Evolutionary conservation across 1,284 basidiomycete species (phyloP), one percentile per base, ranked within the genome.

Genomic region (Leccinum huronense): DNA sequence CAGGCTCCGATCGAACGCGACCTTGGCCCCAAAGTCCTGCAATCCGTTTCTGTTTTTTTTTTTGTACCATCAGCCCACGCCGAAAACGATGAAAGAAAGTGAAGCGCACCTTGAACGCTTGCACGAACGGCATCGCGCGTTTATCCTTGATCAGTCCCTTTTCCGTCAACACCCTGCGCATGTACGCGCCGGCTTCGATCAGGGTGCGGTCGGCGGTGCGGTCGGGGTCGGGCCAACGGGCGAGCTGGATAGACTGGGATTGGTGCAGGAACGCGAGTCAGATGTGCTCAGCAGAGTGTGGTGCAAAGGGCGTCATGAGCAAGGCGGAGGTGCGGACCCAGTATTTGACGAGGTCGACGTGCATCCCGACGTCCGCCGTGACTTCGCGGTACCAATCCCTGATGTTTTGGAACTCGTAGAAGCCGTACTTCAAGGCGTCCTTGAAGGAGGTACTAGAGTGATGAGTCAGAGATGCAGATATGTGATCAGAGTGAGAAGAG

Each of bases 331-430:
- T 80, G 57, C 88, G 86, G 75, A 99, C 90, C 92, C 93, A 99
- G 79, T 88, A 85, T 68, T 86, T 74, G 68, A 88, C 83, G 40
- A 91, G 81, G 66, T 96, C 90, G 61, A 77, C 81, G 77, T 99
- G 97, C 95, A 98, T 97, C 36, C 95, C 94, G 62, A 91, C 84
- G 60, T 94, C 88, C 13, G 87, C 84, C 2, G 93, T 95, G 61
- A 97, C 93, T 75, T 97, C 92, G 65, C 96, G 93, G 79, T 99
- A 99, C 89, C 95, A 95, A 77, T 99, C 97, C 59, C 97, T 90
- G 2, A 90, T 84, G 54, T 86, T 90, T 77, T 98, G 95, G 69
- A 97, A 86, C 75, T 98, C 95, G 82, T 97, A 99, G 81, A 98
- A 97, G 60, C 96, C 97, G 67, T 85, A 89, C 80, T 98, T 98